These are phyloP conservation scores for Fusarium fracticaudum DNA, from an alignment of 2,329 filamentous ascomycete species.

Conservation along the genomic window DNA sequence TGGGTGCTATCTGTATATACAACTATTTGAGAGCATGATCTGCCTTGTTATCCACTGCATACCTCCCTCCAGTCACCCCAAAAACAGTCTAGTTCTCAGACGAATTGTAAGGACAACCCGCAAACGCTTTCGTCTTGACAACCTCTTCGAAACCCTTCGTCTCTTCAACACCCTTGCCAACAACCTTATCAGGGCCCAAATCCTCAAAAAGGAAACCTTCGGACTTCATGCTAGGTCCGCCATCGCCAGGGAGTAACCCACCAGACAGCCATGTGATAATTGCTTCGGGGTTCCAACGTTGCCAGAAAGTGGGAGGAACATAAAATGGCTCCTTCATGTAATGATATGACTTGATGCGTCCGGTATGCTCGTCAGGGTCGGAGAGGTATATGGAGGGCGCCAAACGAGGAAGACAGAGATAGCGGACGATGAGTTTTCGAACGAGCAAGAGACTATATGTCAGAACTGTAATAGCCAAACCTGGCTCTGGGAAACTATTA, in stretches of 20 bases:
- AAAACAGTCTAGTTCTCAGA: background rate
- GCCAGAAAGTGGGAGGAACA: slow-evolving; percentile 66
- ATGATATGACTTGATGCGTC: slow-evolving; percentile 58
- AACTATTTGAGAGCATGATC: background rate
- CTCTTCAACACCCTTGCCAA: slow-evolving; percentile 62
- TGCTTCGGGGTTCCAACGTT: slow-evolving; percentile 68
- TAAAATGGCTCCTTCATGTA: slow-evolving; percentile 75
- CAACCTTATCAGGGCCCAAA: slow-evolving; percentile 67
- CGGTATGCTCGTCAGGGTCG: slow-evolving; percentile 62
- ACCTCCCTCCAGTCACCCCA: background rate
- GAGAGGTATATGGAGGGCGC: slow-evolving; percentile 51
- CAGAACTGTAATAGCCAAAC: slow-evolving; percentile 48
- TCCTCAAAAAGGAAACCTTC: slow-evolving; percentile 66
- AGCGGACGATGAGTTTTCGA: slow-evolving; percentile 65
- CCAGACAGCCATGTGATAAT: slow-evolving; percentile 57
- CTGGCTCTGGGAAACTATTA: slow-evolving; percentile 56
- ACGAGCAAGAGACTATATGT: slow-evolving; percentile 59
- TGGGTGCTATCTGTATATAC: background rate
- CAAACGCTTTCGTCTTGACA: slow-evolving; percentile 45
- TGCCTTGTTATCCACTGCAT: background rate
- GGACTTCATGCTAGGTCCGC: slow-evolving; percentile 51
- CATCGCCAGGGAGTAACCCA: slow-evolving; percentile 57
- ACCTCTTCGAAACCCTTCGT: slow-evolving; percentile 40
- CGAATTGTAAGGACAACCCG: slow-evolving; percentile 57
- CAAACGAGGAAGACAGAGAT: slow-evolving; percentile 68